A percentile compares a stretch with the other conserved stretches of the same genome.
These are phyloP conservation scores for Aureobasidium sp. DNA, from an alignment of 2,329 filamentous ascomycete species.

Conservation along the genomic window DNA sequence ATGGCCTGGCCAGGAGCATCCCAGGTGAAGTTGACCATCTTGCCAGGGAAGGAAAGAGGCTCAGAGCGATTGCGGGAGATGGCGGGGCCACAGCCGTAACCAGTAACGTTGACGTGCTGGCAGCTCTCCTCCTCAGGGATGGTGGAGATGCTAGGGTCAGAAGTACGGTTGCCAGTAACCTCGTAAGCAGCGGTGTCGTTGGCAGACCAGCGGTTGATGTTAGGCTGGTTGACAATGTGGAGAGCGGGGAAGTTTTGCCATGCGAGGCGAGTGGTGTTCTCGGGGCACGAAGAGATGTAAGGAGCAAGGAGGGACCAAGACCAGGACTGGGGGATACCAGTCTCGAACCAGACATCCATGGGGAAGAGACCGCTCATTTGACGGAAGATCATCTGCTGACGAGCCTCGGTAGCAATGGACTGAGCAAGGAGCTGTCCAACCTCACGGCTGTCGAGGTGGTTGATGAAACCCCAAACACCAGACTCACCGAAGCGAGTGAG, in stretches of 20 bases:
- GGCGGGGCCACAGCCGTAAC: slow-evolving; percentile 54
- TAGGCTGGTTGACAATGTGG: slow-evolving; percentile 67
- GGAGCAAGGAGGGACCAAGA: slow-evolving; percentile 75
- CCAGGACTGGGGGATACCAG: slow-evolving; percentile 76
- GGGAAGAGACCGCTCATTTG: slow-evolving; percentile 74
- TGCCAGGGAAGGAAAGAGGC: slow-evolving; percentile 68
- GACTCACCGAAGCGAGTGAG: slow-evolving; percentile 75
- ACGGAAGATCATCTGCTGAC: slow-evolving; percentile 78
- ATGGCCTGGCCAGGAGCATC: slow-evolving; percentile 60
- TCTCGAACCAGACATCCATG: slow-evolving; percentile 76
- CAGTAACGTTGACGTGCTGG: slow-evolving; percentile 47
- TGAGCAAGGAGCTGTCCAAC: slow-evolving; percentile 67
- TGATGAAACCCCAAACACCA: slow-evolving; percentile 73
- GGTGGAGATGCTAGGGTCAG: slow-evolving; percentile 47
- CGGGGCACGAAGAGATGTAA: slow-evolving; percentile 71
- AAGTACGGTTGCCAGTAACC: slow-evolving; percentile 53
- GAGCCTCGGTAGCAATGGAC: slow-evolving; percentile 70
- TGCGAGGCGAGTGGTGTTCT: slow-evolving; percentile 63
- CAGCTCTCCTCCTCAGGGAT: slow-evolving; percentile 47
- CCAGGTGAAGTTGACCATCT: slow-evolving; percentile 65
- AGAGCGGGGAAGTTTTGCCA: slow-evolving; percentile 82
- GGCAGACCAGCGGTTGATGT: slow-evolving; percentile 60
- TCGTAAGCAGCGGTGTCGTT: slow-evolving; percentile 57
- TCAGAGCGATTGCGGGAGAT: slow-evolving; percentile 63
- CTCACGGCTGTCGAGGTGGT: slow-evolving; percentile 69